phyloP scores from a whole-genome alignment of 208 protist species.

The Leptomonas seymouri region DNA sequence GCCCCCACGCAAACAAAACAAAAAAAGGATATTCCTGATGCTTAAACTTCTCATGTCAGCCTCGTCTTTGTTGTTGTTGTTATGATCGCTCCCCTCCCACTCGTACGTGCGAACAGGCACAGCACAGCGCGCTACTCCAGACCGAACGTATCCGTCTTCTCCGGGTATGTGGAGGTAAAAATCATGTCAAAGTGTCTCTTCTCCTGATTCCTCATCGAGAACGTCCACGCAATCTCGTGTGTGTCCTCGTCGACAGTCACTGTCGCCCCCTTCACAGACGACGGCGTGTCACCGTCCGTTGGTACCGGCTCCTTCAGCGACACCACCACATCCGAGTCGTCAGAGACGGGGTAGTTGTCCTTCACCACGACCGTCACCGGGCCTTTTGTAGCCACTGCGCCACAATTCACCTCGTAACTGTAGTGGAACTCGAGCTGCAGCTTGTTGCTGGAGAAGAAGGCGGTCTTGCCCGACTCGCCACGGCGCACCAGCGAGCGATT shows the following conservation, averaged over 20 bases:
- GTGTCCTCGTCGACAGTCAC: slow-evolving; percentile 44
- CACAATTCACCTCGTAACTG: slow-evolving; percentile 28
- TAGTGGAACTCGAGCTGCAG: slow-evolving; percentile 32
- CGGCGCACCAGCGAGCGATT: slow-evolving; percentile 34
- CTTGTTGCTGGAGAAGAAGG: slow-evolving; percentile 27
- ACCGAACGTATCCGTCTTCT: slow-evolving; percentile 30
- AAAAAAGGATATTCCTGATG: too few species aligned
- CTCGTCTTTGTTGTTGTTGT: slow-evolving; percentile 1
- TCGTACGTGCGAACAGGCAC: neutral
- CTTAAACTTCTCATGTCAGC: neutral
- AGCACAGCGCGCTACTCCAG: slow-evolving; percentile 11
- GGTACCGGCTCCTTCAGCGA: slow-evolving; percentile 27
- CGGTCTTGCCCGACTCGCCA: slow-evolving; percentile 26
- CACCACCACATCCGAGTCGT: slow-evolving; percentile 43
- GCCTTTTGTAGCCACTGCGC: slow-evolving; percentile 11
- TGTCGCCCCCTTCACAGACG: slow-evolving; percentile 8
- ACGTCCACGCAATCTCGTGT: slow-evolving; percentile 45
- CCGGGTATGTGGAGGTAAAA: slow-evolving; percentile 37
- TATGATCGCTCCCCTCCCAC: too few species aligned
- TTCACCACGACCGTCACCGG: slow-evolving; percentile 48
- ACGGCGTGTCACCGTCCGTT: neutral
- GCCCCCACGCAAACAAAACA: too few species aligned
- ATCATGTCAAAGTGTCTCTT: slow-evolving; percentile 40
- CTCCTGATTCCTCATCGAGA: slow-evolving; percentile 33
- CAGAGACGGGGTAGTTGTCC: slow-evolving; percentile 57